Base-by-base conservation (phyloP, 176 grass and related monocot species). In the Panicum miliaceum region DNA sequence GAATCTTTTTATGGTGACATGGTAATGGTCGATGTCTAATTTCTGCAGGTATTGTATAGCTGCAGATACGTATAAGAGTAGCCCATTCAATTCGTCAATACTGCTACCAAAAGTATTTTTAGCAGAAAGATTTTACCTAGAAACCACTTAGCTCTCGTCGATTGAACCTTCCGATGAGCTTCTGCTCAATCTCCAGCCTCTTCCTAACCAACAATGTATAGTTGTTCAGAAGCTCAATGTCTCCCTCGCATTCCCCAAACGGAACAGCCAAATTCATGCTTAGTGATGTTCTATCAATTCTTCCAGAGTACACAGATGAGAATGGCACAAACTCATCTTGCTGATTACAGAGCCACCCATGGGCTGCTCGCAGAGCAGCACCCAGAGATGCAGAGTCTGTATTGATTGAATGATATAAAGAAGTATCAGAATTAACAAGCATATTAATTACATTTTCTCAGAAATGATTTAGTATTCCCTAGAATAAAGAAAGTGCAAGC, bases 311-410 rank as follows among this genome's bases (percentile, higher is more conserved):
- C 41, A 89, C 0, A 18, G 16, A 62, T 12, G 92, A 83, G 61
- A 94, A 43, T 6, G 84, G 84, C 66, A 94, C 38, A 0, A 94
- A 94, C 16, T 75, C 10, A 8, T 82, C 80, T 61, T 83, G 77
- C 36, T 65, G 68, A 23, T 87, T 85, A 78, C 87, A 94, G 8
- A 89, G 22, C 92, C 86, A 94, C 51, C 92, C 92, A 87, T 91
- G 92, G 71, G 89, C 89, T 65, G 92, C 92, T 53, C 92, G 68
- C 6, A 94, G 35, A 64, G 92, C 92, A 79, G 92, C 92, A 50
- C 89, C 92, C 81, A 89, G 54, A 36, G 87, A 90, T 0, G 92
- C 92, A 85, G 89, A 90, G 68, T 94, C 92, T 94, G 77, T 45
- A 67, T 70, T 40, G 12, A 76, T 52, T 14, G 22, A 60, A 68